Percentiles rank a stretch among this genome's conserved stretches.
Evolutionary conservation across 345 rosid genomes (phyloP).

Genomic region (Arabis alpina): DNA sequence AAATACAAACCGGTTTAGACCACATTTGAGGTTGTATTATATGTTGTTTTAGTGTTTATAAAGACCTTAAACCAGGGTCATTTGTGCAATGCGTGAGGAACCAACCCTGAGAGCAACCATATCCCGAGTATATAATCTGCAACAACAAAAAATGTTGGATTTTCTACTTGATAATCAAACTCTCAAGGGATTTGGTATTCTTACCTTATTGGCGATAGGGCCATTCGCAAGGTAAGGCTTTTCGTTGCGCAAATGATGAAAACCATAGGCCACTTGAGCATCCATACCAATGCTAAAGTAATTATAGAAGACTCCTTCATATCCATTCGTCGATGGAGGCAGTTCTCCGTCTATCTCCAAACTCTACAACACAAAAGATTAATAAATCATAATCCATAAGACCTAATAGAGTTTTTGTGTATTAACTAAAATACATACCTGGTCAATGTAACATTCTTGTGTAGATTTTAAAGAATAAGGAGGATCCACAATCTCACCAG

Average conservation of each 20-base stretch:
- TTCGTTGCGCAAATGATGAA: constrained; percentile 92
- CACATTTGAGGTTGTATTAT: constrained; percentile 10
- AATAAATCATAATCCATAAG: neutral
- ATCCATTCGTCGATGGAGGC: constrained; percentile 59
- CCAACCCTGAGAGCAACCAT: constrained; percentile 97
- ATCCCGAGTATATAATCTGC: constrained; percentile 91
- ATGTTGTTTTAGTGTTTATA: constrained; percentile 34
- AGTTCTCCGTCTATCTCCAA: constrained; percentile 63
- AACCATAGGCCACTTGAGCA: constrained; percentile 97
- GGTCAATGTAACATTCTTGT: constrained; percentile 63
- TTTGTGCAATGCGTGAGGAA: constrained; percentile 89
- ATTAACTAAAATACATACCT: constrained; percentile 46
- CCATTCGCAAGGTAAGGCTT: constrained; percentile 96
- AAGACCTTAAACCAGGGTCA: constrained; percentile 83
- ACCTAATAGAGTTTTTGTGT: constrained; percentile 9
- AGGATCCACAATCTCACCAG: constrained; percentile 62
- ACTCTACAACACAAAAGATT: constrained; percentile 38
- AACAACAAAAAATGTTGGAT: constrained; percentile 17
- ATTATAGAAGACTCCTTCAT: constrained; percentile 91
- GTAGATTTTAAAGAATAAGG: constrained; percentile 79
- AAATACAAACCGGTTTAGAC: constrained; percentile 12
- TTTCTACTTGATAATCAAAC: neutral
- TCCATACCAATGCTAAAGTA: constrained; percentile 99
- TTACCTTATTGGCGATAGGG: constrained; percentile 90
- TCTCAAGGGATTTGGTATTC: constrained; percentile 1